Conservation (phyloP, 2,329 filamentous ascomycete genomes). For the Neopestalotiopsis rosae region DNA sequence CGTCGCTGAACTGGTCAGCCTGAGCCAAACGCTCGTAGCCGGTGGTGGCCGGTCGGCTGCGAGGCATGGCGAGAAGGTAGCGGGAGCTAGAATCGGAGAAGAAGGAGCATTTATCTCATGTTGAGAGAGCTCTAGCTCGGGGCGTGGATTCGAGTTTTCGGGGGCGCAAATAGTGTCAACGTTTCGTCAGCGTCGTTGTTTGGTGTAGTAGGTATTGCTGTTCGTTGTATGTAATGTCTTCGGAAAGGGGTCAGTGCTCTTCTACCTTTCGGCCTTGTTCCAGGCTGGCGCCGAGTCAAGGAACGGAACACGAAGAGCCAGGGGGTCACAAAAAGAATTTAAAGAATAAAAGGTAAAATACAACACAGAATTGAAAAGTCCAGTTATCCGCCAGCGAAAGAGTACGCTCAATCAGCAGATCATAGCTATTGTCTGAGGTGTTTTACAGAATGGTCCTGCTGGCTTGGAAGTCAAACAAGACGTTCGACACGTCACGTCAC, state of each 20-base stretch:
- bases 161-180: not conserved
- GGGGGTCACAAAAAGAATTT: not conserved
- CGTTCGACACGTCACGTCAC: slow-evolving; percentile 7
- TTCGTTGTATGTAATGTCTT: not conserved
- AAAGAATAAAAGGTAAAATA: slow-evolving; percentile 4
- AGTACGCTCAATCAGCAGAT: not conserved
- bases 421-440: not conserved
- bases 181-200: not conserved
- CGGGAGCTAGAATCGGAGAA: not conserved
- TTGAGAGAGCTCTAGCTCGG: not conserved
- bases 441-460: not conserved
- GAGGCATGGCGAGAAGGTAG: slow-evolving; percentile 59
- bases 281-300: not conserved
- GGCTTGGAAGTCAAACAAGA: not conserved
- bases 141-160: not conserved
- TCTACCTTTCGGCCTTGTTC: not conserved
- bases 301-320: not conserved
- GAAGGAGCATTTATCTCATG: slow-evolving; percentile 4
- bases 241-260: slow-evolving; percentile 10
- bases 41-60: slow-evolving; percentile 73
- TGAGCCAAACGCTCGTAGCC: slow-evolving; percentile 87
- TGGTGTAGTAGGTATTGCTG: not conserved
- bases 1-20: slow-evolving; percentile 76
- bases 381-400: not conserved
- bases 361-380: not conserved